Conservation (phyloP, 768 basidiomycete species). For the Xerocomus brunneocitrinus region DNA sequence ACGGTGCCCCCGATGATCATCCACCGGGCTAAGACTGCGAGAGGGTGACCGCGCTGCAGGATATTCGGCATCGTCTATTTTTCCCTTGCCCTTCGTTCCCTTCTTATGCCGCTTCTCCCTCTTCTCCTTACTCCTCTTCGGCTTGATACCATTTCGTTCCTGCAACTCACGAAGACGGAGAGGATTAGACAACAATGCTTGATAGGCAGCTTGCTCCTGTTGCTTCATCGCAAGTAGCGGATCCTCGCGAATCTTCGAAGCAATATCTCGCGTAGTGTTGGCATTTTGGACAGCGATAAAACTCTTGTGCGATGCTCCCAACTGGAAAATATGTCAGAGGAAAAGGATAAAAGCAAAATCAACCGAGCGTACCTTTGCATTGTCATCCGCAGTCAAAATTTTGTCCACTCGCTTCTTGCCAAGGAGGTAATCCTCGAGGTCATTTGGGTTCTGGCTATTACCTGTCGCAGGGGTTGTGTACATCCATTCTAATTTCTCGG, state of each 20-base stretch:
- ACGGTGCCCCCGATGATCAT: constrained; percentile 25
- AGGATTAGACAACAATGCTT: constrained; percentile 82
- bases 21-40: constrained; percentile 29
- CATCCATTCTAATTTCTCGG: constrained; percentile 99
- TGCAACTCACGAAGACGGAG: constrained; percentile 79
- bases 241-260: constrained; percentile 94
- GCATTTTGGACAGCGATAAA: constrained; percentile 96
- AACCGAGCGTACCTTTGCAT: constrained; percentile 64
- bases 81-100: constrained; percentile 37
- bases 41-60: constrained; percentile 30
- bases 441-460: constrained; percentile 79
- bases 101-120: constrained; percentile 50
- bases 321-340: constrained; percentile 35
- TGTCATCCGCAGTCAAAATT: constrained; percentile 86
- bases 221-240: constrained; percentile 97
- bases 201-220: constrained; percentile 91
- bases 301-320: constrained; percentile 84
- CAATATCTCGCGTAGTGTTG: constrained; percentile 81
- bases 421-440: constrained; percentile 92
- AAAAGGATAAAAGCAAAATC: background rate
- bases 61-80: constrained; percentile 26
- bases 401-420: constrained; percentile 99
- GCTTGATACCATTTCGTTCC: constrained; percentile 74
- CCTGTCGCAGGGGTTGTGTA: constrained; percentile 96
- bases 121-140: constrained; percentile 70